Evolutionary conservation across 805 yeast species (phyloP).

Genomic region (Ogataea henricii): DNA sequence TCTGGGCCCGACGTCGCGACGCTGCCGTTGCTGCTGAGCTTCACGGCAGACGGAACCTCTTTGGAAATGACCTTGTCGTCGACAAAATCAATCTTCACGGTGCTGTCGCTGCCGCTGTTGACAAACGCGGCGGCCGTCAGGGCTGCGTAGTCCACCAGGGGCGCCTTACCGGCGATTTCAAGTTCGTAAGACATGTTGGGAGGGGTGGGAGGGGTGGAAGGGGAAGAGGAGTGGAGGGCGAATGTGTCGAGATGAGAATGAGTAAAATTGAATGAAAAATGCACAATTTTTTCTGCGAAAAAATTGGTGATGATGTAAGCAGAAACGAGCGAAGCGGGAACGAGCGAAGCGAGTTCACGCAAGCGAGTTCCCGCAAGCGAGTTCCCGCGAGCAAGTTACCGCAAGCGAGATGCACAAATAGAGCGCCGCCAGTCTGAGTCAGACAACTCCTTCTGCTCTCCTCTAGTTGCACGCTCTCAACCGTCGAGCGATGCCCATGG

Average conservation of each 20-base stretch:
- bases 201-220: not conserved
- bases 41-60: slow-evolving; percentile 41
- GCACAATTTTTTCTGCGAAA: no score
- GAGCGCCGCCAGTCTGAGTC: no score
- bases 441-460: no score
- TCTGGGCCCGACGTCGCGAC: slow-evolving; percentile 44
- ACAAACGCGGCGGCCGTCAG: slow-evolving; percentile 77
- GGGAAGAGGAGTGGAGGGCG: not conserved
- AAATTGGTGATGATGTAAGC: slow-evolving; percentile 7
- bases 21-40: slow-evolving; percentile 46
- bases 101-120: slow-evolving; percentile 51
- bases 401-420: no score
- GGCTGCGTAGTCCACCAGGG: slow-evolving; percentile 74
- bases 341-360: not conserved
- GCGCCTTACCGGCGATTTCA: slow-evolving; percentile 84
- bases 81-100: slow-evolving; percentile 62
- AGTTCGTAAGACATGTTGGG: slow-evolving; percentile 43
- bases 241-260: not conserved
- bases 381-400: not conserved
- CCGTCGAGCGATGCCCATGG: no score
- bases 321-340: not conserved
- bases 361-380: not conserved
- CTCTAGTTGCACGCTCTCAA: no score
- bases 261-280: not conserved
- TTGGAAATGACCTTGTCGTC: slow-evolving; percentile 69